Conservation (phyloP, 1,139 yeast species). For the Suzukiozyma palmioleophila region DNA sequence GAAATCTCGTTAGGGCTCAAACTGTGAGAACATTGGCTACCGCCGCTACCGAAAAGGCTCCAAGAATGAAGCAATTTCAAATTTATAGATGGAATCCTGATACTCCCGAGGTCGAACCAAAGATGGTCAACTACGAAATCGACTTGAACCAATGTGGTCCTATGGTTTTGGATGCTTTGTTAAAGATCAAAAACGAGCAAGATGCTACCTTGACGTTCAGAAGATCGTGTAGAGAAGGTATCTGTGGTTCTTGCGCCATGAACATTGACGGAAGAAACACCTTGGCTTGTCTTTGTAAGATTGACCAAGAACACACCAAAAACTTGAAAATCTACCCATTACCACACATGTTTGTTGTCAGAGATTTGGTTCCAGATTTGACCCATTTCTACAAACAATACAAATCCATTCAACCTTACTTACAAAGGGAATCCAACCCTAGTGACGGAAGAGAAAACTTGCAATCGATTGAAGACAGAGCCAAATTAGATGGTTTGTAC, state of each 20-base stretch:
- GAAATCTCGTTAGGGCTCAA: conserved; percentile 4
- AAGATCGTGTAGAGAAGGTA: conserved; percentile 99
- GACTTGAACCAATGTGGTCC: conserved; percentile 95
- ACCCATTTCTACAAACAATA: conserved; percentile 98
- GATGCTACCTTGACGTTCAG: conserved; percentile 94
- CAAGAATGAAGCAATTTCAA: conserved; percentile 76
- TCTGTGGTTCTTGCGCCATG: conserved; percentile 99
- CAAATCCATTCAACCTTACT: conserved; percentile 94
- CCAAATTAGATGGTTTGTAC: conserved; percentile 92
- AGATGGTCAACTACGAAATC: conserved; percentile 74
- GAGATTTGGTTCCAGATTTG: conserved; percentile 96
- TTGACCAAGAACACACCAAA: conserved; percentile 72
- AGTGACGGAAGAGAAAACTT: conserved; percentile 90
- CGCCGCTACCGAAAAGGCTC: conserved; percentile 33
- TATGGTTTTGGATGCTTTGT: conserved; percentile 92
- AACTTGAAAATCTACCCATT: conserved; percentile 89
- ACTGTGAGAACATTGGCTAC: conserved; percentile 40
- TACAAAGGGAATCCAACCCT: conserved; percentile 80
- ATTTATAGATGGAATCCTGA: conserved; percentile 99
- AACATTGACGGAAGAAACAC: conserved; percentile 97
- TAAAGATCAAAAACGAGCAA: conserved; percentile 94
- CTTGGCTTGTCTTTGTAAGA: conserved; percentile 92
- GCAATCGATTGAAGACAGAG: conserved; percentile 90
- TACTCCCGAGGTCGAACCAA: conserved; percentile 89
- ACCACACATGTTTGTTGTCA: conserved; percentile 97